Evolutionary conservation across 108 stramenopile species (phyloP).

Genomic region (Pseudonitzschia delicatissima): DNA sequence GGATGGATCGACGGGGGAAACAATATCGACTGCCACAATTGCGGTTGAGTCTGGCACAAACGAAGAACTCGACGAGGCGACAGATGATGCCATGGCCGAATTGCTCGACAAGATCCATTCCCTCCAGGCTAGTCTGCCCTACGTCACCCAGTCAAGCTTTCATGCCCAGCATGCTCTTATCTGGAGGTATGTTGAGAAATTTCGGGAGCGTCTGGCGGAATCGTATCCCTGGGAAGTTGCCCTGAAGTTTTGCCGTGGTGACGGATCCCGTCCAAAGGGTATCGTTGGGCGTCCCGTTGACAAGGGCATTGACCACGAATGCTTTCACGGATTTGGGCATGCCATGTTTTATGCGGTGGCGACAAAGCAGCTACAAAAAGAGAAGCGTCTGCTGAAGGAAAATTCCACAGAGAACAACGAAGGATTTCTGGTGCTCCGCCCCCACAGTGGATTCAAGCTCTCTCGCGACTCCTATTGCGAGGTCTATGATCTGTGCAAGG

Average conservation of each 20-base stretch:
- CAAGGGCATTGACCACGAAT: constrained; percentile 12
- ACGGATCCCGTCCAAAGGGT: background rate
- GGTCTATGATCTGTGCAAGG: constrained; percentile 1
- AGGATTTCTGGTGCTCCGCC: background rate
- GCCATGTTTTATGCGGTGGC: constrained; percentile 13
- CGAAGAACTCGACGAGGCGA: background rate
- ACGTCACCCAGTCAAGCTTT: constrained; percentile 5
- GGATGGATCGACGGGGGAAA: constrained; percentile 6
- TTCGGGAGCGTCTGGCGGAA: background rate
- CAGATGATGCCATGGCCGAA: background rate
- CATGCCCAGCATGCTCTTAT: constrained; percentile 14
- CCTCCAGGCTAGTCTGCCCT: constrained; percentile 1
- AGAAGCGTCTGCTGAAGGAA: background rate
- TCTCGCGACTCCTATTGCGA: background rate
- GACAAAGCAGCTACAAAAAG: background rate
- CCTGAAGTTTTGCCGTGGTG: background rate
- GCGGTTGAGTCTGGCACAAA: too few species aligned
- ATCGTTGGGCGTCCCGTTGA: background rate
- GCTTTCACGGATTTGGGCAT: constrained; percentile 11
- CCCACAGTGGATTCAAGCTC: constrained; percentile 1
- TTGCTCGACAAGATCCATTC: background rate
- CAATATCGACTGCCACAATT: background rate
- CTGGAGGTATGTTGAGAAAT: background rate
- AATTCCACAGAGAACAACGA: background rate
- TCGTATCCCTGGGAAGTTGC: constrained; percentile 5